Percentiles rank a stretch among this genome's conserved stretches.
phyloP scores from a whole-genome alignment of 768 basidiomycete genomes.

The Phaeolepiota aurea region DNA sequence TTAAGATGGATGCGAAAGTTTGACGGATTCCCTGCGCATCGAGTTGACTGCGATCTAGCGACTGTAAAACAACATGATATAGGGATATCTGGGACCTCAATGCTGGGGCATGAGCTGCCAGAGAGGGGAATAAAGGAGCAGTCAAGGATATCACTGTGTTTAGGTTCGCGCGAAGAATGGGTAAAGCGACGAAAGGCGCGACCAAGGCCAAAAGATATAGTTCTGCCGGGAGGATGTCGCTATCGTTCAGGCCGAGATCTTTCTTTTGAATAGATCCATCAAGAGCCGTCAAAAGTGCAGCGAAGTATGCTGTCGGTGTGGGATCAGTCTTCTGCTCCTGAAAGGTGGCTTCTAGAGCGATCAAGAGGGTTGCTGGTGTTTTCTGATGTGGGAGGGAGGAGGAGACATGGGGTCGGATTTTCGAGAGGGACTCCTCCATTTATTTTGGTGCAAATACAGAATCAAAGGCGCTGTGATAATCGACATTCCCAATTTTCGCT shows the following conservation, averaged over 20 bases:
- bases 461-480: background rate
- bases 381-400: slow-evolving; percentile 85
- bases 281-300: slow-evolving; percentile 79
- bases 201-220: slow-evolving; percentile 80
- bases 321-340: slow-evolving; percentile 58
- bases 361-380: slow-evolving; percentile 76
- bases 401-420: slow-evolving; percentile 80
- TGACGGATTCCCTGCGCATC: slow-evolving; percentile 65
- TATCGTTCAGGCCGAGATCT: slow-evolving; percentile 43
- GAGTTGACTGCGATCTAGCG: slow-evolving; percentile 67
- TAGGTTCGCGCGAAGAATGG: slow-evolving; percentile 75
- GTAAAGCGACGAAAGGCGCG: slow-evolving; percentile 65
- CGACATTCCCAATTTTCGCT: slow-evolving; percentile 6
- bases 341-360: slow-evolving; percentile 77
- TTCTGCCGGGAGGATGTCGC: slow-evolving; percentile 73
- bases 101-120: slow-evolving; percentile 62
- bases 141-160: slow-evolving; percentile 65
- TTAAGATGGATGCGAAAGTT: slow-evolving; percentile 77
- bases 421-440: slow-evolving; percentile 67
- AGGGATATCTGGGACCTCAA: slow-evolving; percentile 82
- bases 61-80: slow-evolving; percentile 57
- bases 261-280: slow-evolving; percentile 67
- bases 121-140: slow-evolving; percentile 66
- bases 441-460: slow-evolving; percentile 3
- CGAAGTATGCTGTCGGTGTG: slow-evolving; percentile 89